Evolutionary conservation across 2,329 filamentous ascomycete genomes (phyloP), one percentile per base, ranked within the genome.

Genomic region (Tolypocladium ovalisporum): DNA sequence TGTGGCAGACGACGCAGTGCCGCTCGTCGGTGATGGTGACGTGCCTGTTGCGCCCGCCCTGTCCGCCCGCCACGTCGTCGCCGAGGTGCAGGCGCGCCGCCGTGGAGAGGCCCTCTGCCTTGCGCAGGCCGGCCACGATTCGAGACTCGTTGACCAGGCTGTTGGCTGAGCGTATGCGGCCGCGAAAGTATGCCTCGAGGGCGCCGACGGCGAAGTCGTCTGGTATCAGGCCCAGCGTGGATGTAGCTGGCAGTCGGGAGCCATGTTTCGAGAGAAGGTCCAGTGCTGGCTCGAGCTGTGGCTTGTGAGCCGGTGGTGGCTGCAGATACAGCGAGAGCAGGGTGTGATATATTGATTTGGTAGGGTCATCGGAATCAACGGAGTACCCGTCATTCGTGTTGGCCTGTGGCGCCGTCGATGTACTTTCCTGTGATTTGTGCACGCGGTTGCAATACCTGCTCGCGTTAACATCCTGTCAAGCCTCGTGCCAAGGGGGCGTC

Each of bases 1-100:
- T 97, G 71, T 96, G 88, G 70, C 94, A 99, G 19, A 96, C 89
- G 15, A 88, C 86, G 70, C 94, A 99, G 56, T 96, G 87, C 55
- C 90, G 79, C 68, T 97, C 93, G 65, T 99, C 93, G 12, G 82
- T 84, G 55, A 99, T 85, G 24, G 90, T 83, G 13, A 97, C 91
- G 63, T 90, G 81, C 56, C 80, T 73, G 63, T 80, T 83, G 55
- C 78, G 75, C 13, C 80, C 81, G 52, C 75, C 76, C 60, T 81
- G 79, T 0, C 77, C 77, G 32, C 75, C 74, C 1, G 73, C 71
- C n/a, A 75, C 62, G 15, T 83, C 80, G 58, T 89, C 85, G 2
- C 92, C 93, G 1, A 97, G 78, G 52, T 89, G 75, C 55, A 97
- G 74, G 35, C 81, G 77, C 7, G 87, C 84, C 63, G 96, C 89